phyloP scores from a whole-genome alignment of 2,329 filamentous ascomycete species.

The Raffaelea albimanens region DNA sequence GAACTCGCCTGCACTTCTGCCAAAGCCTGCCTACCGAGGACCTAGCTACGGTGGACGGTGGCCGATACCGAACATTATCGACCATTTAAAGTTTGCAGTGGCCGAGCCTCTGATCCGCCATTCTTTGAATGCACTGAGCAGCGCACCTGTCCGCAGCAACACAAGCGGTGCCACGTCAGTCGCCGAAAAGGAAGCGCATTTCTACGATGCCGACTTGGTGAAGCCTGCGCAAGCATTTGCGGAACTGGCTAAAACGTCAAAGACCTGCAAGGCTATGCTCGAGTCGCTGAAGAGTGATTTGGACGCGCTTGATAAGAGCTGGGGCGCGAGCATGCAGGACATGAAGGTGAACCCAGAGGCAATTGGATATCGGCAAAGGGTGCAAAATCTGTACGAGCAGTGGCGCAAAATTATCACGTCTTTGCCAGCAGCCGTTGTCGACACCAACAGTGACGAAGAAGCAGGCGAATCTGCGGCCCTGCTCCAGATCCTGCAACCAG shows the following conservation, averaged over 20 bases:
- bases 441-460: constrained; percentile 24
- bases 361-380: constrained; percentile 17
- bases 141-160: not conserved
- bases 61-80: constrained; percentile 43
- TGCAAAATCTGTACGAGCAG: constrained; percentile 26
- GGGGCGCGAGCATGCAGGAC: constrained; percentile 16
- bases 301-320: constrained; percentile 18
- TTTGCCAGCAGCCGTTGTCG: constrained; percentile 15
- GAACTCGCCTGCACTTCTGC: constrained; percentile 14
- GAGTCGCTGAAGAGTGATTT: constrained; percentile 25
- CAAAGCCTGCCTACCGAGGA: constrained; percentile 35
- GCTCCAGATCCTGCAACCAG: constrained; percentile 19
- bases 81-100: constrained; percentile 49
- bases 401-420: constrained; percentile 30
- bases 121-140: constrained; percentile 25
- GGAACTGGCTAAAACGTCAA: constrained; percentile 15
- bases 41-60: constrained; percentile 20
- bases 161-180: not conserved
- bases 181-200: too few species aligned
- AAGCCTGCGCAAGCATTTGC: constrained; percentile 25
- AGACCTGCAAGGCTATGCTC: constrained; percentile 22
- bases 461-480: constrained; percentile 17
- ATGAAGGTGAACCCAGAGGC: constrained; percentile 7
- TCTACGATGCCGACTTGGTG: constrained; percentile 26
- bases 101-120: constrained; percentile 31